Conservation (phyloP, 768 basidiomycete species). For the Xerocomus spinulosus region DNA sequence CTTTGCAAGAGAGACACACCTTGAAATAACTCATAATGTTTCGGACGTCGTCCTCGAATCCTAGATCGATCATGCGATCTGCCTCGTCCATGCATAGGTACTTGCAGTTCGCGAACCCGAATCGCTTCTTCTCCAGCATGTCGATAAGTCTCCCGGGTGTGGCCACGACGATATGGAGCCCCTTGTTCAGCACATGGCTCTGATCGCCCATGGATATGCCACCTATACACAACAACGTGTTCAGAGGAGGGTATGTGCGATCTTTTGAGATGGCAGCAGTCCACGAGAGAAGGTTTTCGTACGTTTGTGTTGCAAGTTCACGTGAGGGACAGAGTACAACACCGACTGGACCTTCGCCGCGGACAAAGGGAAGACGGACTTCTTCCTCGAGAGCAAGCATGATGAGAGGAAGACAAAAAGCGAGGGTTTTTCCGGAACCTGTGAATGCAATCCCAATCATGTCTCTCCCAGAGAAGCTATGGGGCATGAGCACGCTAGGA, state of each 20-base stretch:
- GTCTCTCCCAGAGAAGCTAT: constrained; percentile 89
- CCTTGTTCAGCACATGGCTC: constrained; percentile 83
- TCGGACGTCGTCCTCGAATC: constrained; percentile 97
- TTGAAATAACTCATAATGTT: constrained; percentile 99
- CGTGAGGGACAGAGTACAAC: constrained; percentile 95
- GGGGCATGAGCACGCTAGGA: constrained; percentile 6
- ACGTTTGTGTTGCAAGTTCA: constrained; percentile 95
- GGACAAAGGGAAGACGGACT: constrained; percentile 78
- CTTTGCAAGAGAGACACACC: constrained; percentile 42
- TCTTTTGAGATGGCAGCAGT: constrained; percentile 75
- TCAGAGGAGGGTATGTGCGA: constrained; percentile 77
- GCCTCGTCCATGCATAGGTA: constrained; percentile 99
- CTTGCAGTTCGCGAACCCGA: constrained; percentile 92
- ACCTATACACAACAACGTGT: constrained; percentile 90
- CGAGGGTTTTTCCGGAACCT: constrained; percentile 97
- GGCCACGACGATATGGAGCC: constrained; percentile 93
- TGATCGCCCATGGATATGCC: constrained; percentile 99
- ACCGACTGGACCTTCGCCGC: constrained; percentile 96
- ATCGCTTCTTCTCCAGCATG: constrained; percentile 93
- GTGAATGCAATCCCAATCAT: constrained; percentile 99
- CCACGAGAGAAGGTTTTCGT: constrained; percentile 90
- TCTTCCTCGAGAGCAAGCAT: constrained; percentile 97
- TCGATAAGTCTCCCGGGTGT: constrained; percentile 97
- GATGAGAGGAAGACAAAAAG: constrained; percentile 95
- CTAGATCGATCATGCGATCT: constrained; percentile 98